These are phyloP conservation scores for maize (Zea mays) DNA, from an alignment of 176 grass and related monocot genomes.

Conservation along the genomic window Zm-B73-REFERENCE-NAM-5.0 NC_050103.1:165514001-165514500, in stretches of 20 bases:
- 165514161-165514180: slow-evolving; percentile 96
- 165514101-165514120: slow-evolving; percentile 66
- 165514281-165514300: slow-evolving; percentile 93
- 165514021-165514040: slow-evolving; percentile 90
- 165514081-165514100: slow-evolving; percentile 49
- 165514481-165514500: slow-evolving; percentile 97
- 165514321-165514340: not conserved
- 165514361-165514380: no score
- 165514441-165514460: slow-evolving; percentile 86
- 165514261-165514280: slow-evolving; percentile 97
- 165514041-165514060: slow-evolving; percentile 67
- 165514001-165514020: slow-evolving; percentile 60
- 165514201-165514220: slow-evolving; percentile 71
- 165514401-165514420: slow-evolving; percentile 36
- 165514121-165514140: slow-evolving; percentile 82
- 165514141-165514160: slow-evolving; percentile 83
- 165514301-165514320: slow-evolving; percentile 83
- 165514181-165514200: slow-evolving; percentile 63
- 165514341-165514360: no score
- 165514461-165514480: slow-evolving; percentile 95
- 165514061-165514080: not conserved
- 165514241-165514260: slow-evolving; percentile 82
- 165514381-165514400: not conserved
- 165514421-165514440: slow-evolving; percentile 83
- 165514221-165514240: slow-evolving; percentile 74